A percentile compares a stretch with the other conserved stretches of the same genome.
These are phyloP conservation scores for grape (Vitis vinifera) DNA, from an alignment of 164 flowering plant species.

Conservation along the genomic window DNA sequence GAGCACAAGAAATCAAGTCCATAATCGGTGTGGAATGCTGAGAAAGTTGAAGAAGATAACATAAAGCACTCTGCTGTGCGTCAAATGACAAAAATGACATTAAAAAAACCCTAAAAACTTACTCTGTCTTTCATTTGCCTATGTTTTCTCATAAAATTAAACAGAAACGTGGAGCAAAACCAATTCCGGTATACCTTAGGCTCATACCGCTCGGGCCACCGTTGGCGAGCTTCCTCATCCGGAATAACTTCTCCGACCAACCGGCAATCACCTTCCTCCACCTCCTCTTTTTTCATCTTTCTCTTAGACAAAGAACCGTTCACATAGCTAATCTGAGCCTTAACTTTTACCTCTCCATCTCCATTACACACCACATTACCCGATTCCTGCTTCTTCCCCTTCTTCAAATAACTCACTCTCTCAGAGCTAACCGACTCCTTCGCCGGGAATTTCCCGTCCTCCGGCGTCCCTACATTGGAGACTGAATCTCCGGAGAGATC, in stretches of 20 bases:
- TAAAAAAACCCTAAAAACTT: no score
- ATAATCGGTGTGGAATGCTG: no score
- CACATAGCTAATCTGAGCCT: background rate
- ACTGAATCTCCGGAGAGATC: no score
- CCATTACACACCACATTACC: background rate
- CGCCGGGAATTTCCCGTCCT: no score
- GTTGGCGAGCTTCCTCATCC: slow-evolving; percentile 22
- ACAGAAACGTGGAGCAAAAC: background rate
- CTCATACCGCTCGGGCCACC: slow-evolving; percentile 43
- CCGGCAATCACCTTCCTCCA: background rate
- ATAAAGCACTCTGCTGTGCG: no score
- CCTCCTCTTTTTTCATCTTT: background rate
- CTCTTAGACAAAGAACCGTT: background rate
- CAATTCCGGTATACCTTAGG: slow-evolving; percentile 2
- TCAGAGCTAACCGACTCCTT: background rate
- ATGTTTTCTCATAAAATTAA: background rate
- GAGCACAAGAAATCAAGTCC: background rate
- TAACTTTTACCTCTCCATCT: background rate
- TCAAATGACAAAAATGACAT: no score
- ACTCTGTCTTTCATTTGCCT: background rate
- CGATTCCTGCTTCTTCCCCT: background rate
- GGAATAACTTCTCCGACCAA: slow-evolving; percentile 30
- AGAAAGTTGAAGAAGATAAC: no score
- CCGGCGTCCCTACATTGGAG: no score
- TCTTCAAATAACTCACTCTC: background rate